phyloP scores from a whole-genome alignment of 352 stramenopile genomes.

The Pseudoperonospora humuli region DNA sequence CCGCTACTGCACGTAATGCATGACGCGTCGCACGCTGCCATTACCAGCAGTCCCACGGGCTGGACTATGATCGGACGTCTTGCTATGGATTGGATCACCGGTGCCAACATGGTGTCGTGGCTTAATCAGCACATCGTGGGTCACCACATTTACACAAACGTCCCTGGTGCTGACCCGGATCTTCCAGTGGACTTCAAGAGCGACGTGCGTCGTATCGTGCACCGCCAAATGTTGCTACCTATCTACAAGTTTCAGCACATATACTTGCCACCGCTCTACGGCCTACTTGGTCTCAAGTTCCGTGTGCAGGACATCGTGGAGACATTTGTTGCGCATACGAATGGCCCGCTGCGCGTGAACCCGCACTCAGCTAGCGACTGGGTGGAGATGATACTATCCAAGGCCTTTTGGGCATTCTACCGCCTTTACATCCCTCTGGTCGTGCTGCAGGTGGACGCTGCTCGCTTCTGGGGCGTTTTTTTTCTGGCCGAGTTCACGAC shows the following conservation, averaged over 20 bases:
- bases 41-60: slow-evolving; percentile 65
- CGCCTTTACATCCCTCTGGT: slow-evolving; percentile 82
- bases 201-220: slow-evolving; percentile 81
- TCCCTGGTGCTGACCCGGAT: slow-evolving; percentile 89
- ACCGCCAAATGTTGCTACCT: slow-evolving; percentile 74
- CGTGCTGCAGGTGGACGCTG: slow-evolving; percentile 52
- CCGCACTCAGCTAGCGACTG: slow-evolving; percentile 71
- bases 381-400: slow-evolving; percentile 80
- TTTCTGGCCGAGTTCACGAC: slow-evolving; percentile 85
- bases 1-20: slow-evolving; percentile 91
- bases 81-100: slow-evolving; percentile 88
- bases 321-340: slow-evolving; percentile 78
- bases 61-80: slow-evolving; percentile 73
- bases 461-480: slow-evolving; percentile 76
- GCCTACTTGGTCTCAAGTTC: slow-evolving; percentile 91
- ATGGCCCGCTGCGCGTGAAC: slow-evolving; percentile 89
- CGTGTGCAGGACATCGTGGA: slow-evolving; percentile 88
- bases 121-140: slow-evolving; percentile 94
- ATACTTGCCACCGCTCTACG: slow-evolving; percentile 91
- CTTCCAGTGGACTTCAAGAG: slow-evolving; percentile 84
- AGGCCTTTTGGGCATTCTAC: slow-evolving; percentile 86
- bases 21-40: slow-evolving; percentile 87
- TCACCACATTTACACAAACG: slow-evolving; percentile 95
- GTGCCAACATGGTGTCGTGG: slow-evolving; percentile 90
- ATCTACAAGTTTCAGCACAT: slow-evolving; percentile 91